Evolutionary conservation across 352 stramenopile species (phyloP), one percentile per base, ranked within the genome.

Genomic region (Pythium monospermum): DNA sequence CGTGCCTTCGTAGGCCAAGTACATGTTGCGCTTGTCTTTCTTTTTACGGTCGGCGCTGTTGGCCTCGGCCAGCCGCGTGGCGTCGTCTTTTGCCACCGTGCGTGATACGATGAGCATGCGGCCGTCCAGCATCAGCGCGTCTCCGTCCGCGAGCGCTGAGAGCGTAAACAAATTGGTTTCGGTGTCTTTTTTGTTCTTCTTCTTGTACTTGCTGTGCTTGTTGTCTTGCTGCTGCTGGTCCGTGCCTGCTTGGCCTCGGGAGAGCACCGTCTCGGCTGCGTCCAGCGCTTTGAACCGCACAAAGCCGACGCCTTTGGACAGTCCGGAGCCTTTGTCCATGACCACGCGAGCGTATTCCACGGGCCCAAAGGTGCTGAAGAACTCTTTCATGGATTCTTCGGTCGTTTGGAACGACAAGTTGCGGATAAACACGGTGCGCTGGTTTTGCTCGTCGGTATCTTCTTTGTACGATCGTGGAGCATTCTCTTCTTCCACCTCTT

Each of bases 11-110:
- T 95, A 91, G 27, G 94, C 89, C 47, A 99, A 59, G 66, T 98
- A 98, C 59, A 98, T 61, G 62, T 98, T 98, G 49, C 96, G 90
- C 63, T 96, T 96, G 74, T 99, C 96, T 47, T 94, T 92, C 19
- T 71, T 69, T 36, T 82, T 85, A 37, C 67, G 67, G 40, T 68
- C 66, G 5, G 64, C 60, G 39, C 71, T 69, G 43, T 84, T 85
- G 16, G 66, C 51, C 42, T 85, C 72, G 5, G 75, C 61, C 16
- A 93, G 55, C 1, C 78, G 71, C 19, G 75, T 71, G 6, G 83
- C 83, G 37, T 93, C 77, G 8, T 71, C 70, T 55, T 91, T 91
- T 13, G 68, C 74, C 31, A 93, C 77, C 23, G 79, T 68, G 26
- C 75, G 76, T n/a, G 83, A 78, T 33, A 93, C 49, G 41, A 78